Percentiles rank a stretch among this genome's conserved stretches.
These are phyloP conservation scores for Inonotus hispidus DNA, from an alignment of 1,284 basidiomycete species.

Conservation along the genomic window DNA sequence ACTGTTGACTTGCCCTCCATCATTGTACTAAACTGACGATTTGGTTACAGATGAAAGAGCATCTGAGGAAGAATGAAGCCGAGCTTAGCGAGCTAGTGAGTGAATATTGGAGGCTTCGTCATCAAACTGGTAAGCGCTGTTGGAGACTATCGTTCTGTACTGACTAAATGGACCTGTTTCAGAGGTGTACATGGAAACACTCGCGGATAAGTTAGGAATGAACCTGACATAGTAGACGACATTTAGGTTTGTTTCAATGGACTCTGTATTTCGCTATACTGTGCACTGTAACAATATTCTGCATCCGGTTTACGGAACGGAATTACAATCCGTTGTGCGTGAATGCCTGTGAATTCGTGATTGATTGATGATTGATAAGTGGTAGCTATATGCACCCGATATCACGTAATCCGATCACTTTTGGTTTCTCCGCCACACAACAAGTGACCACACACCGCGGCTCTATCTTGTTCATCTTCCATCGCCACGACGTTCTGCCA, in stretches of 20 bases:
- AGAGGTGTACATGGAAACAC: conserved; percentile 80
- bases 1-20: background rate
- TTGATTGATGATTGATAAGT: background rate
- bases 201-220: conserved; percentile 62
- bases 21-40: background rate
- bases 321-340: no score
- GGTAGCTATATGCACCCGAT: background rate
- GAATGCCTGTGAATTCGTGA: background rate
- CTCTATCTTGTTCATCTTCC: background rate
- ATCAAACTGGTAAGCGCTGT: conserved; percentile 58
- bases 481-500: background rate
- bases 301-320: no score
- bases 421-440: background rate
- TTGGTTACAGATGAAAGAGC: conserved; percentile 60
- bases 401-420: background rate
- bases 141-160: background rate
- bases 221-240: conserved; percentile 35
- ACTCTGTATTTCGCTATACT: background rate
- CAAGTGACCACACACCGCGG: background rate
- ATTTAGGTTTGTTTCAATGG: background rate
- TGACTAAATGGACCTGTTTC: conserved; percentile 11
- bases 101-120: conserved; percentile 76
- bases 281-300: no score
- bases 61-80: conserved; percentile 62
- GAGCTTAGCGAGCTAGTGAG: conserved; percentile 73